These are phyloP conservation scores for Fusarium drepaniforme DNA, from an alignment of 2,329 filamentous ascomycete genomes.

Conservation along the genomic window DNA sequence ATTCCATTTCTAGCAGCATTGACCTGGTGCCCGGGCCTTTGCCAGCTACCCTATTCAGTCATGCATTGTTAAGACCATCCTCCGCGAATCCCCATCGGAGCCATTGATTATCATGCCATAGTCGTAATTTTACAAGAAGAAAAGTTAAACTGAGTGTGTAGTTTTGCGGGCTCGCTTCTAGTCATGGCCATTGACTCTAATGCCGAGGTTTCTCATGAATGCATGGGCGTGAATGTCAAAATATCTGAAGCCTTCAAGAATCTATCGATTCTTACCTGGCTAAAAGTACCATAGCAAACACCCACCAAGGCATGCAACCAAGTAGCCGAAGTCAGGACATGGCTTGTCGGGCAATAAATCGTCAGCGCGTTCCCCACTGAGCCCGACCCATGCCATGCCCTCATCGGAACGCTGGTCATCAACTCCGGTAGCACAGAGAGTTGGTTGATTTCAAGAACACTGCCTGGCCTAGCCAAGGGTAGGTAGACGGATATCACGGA, in stretches of 20 bases:
- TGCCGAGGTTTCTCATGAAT: neutral
- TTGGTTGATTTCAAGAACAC: neutral
- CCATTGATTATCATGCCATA: neutral
- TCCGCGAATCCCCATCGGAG: neutral
- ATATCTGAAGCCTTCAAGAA: neutral
- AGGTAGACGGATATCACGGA: neutral
- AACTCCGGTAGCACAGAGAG: neutral
- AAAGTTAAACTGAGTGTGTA: neutral
- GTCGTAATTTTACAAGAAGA: neutral
- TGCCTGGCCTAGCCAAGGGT: neutral
- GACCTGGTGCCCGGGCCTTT: neutral
- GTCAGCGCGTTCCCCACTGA: neutral
- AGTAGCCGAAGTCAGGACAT: neutral
- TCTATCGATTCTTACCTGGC: neutral
- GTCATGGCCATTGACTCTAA: neutral
- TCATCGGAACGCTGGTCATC: neutral
- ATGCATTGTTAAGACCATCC: neutral
- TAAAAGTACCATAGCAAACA: neutral
- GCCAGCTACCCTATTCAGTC: neutral
- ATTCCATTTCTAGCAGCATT: neutral
- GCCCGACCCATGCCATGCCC: neutral
- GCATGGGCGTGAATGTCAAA: neutral
- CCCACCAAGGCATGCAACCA: neutral
- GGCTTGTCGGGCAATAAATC: neutral
- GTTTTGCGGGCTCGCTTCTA: neutral